Conservation (phyloP, 108 stramenopile species). For the Pseudonitzschia delicatissima region DNA sequence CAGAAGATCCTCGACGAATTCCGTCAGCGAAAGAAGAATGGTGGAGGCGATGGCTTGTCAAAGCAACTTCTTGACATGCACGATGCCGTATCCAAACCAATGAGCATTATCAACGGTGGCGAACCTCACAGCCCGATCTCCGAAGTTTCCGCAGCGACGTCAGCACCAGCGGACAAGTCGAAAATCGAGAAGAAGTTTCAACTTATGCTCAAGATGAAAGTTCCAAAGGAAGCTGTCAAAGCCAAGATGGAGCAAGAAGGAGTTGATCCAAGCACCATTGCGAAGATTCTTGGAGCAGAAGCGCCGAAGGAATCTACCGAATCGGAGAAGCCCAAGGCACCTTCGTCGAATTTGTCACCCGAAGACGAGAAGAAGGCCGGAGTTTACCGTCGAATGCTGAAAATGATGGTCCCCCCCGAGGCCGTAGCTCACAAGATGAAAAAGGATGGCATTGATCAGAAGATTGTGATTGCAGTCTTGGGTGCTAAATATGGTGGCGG, state of each 20-base stretch:
- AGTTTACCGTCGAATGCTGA: slow-evolving; percentile 73
- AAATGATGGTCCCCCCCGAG: slow-evolving; percentile 71
- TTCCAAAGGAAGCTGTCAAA: slow-evolving; percentile 45
- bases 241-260: slow-evolving; percentile 49
- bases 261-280: slow-evolving; percentile 35
- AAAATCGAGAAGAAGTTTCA: slow-evolving; percentile 31
- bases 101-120: slow-evolving; percentile 14
- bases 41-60: not conserved
- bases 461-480: slow-evolving; percentile 47
- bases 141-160: slow-evolving; percentile 24
- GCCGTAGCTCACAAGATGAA: slow-evolving; percentile 77
- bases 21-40: slow-evolving; percentile 31
- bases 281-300: slow-evolving; percentile 24
- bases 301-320: not conserved
- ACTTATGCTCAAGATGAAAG: slow-evolving; percentile 46
- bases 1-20: slow-evolving; percentile 39
- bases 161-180: slow-evolving; percentile 12
- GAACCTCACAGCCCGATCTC: slow-evolving; percentile 33
- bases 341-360: slow-evolving; percentile 16
- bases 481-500: not conserved
- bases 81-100: slow-evolving; percentile 12
- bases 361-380: slow-evolving; percentile 51
- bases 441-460: slow-evolving; percentile 54
- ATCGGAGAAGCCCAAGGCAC: not conserved
- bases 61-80: not conserved